These are phyloP conservation scores for Phytophthora megakarya DNA, from an alignment of 352 stramenopile genomes.

Conservation along the genomic window DNA sequence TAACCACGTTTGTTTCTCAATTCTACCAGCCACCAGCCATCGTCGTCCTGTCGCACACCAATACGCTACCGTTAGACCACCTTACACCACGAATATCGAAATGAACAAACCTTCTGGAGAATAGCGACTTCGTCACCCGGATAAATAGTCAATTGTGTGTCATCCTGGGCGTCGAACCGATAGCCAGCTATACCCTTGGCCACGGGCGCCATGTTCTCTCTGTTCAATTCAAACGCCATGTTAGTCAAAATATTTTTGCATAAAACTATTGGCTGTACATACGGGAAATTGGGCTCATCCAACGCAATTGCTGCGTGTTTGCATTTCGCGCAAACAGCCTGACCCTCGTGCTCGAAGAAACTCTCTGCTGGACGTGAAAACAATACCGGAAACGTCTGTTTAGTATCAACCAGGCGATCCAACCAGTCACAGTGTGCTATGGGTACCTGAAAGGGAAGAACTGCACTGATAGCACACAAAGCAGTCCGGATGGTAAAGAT, in stretches of 20 bases:
- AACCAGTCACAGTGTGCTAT: not conserved
- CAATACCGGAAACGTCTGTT: constrained; percentile 13
- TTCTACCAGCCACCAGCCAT: constrained; percentile 86
- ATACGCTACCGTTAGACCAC: constrained; percentile 5
- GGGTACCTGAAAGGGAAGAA: constrained; percentile 71
- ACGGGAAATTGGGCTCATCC: constrained; percentile 50
- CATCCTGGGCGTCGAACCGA: constrained; percentile 78
- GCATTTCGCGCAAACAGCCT: constrained; percentile 79
- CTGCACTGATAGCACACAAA: constrained; percentile 85
- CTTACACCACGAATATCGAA: not conserved
- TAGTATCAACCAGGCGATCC: constrained; percentile 16
- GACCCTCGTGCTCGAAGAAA: constrained; percentile 81
- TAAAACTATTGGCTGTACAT: constrained; percentile 26
- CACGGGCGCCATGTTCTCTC: constrained; percentile 57
- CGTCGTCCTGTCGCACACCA: constrained; percentile 54
- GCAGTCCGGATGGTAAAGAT: constrained; percentile 84
- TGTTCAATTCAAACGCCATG: constrained; percentile 26
- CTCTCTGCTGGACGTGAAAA: constrained; percentile 61
- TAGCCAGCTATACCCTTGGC: constrained; percentile 69
- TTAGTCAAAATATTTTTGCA: not conserved
- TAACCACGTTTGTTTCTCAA: constrained; percentile 72
- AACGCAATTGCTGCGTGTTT: constrained; percentile 76
- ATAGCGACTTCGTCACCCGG: constrained; percentile 78
- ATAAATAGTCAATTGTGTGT: constrained; percentile 84
- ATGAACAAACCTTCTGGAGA: constrained; percentile 64